Evolutionary conservation across 495 filamentous ascomycete genomes (phyloP).

Genomic region (Xylaria curta): DNA sequence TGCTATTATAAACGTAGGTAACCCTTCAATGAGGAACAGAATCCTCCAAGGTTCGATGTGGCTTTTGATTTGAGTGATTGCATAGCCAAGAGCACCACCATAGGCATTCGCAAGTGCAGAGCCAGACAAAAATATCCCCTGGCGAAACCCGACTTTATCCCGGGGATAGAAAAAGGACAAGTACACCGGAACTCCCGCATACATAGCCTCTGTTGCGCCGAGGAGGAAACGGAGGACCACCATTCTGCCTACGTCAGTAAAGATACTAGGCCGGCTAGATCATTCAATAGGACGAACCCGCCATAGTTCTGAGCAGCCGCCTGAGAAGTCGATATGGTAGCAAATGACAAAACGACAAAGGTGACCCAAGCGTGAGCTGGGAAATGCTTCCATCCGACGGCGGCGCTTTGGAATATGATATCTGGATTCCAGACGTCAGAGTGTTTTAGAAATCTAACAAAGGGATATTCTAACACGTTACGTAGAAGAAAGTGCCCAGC

Average conservation of each 20-base stretch:
- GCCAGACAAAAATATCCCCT: slow-evolving; percentile 78
- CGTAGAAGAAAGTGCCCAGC: slow-evolving; percentile 48
- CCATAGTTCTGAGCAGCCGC: slow-evolving; percentile 73
- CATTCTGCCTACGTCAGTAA: slow-evolving; percentile 25
- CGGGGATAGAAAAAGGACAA: slow-evolving; percentile 78
- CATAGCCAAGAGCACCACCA: slow-evolving; percentile 72
- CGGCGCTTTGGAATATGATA: slow-evolving; percentile 76
- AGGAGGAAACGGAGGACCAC: slow-evolving; percentile 35
- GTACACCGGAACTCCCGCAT: slow-evolving; percentile 45
- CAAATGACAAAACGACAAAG: slow-evolving; percentile 74
- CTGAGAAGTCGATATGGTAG: slow-evolving; percentile 69
- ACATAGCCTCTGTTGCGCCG: slow-evolving; percentile 32
- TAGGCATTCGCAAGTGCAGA: slow-evolving; percentile 77
- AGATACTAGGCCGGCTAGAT: slow-evolving; percentile 74
- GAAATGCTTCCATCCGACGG: slow-evolving; percentile 75
- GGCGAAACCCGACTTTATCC: slow-evolving; percentile 76
- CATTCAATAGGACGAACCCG: slow-evolving; percentile 73
- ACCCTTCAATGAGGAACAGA: slow-evolving; percentile 70
- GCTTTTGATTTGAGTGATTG: slow-evolving; percentile 71
- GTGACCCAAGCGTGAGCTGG: slow-evolving; percentile 75
- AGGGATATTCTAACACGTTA: slow-evolving; percentile 30
- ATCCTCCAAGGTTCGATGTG: slow-evolving; percentile 79
- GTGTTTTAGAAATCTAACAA: neutral
- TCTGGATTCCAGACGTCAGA: slow-evolving; percentile 44
- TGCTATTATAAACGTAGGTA: slow-evolving; percentile 67